phyloP scores from a whole-genome alignment of 139 green algal genomes.

The Parachlorella kessleri region DNA sequence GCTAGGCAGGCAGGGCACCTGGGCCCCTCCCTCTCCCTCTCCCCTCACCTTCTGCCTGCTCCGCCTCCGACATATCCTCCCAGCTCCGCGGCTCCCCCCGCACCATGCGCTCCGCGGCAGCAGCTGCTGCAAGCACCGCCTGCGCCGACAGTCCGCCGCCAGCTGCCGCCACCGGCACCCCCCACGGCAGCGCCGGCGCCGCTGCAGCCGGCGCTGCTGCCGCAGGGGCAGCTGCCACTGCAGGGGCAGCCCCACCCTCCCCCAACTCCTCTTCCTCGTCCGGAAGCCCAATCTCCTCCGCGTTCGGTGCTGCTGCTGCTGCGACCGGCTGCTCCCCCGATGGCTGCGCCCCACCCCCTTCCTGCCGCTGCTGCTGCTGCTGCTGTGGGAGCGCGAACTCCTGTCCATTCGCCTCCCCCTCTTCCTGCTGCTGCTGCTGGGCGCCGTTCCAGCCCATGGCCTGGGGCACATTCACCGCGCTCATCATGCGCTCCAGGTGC shows the following conservation, averaged over 20 bases:
- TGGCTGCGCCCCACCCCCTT: conserved; percentile 2
- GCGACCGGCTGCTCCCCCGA: conserved; percentile 14
- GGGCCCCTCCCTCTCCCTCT: not conserved
- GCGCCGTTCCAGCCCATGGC: conserved; percentile 39
- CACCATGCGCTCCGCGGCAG: not conserved
- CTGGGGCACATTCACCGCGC: conserved; percentile 17
- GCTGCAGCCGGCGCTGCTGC: not conserved
- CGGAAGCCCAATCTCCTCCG: conserved; percentile 25
- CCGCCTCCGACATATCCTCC: conserved; percentile 31
- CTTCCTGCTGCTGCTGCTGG: conserved; percentile 11
- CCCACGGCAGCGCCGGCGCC: not conserved
- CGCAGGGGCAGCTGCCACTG: not conserved
- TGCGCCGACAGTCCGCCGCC: not conserved
- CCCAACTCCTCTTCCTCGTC: conserved; percentile 19
- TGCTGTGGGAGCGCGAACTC: not conserved
- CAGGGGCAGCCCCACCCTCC: not conserved
- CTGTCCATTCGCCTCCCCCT: not conserved
- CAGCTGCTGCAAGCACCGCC: not conserved
- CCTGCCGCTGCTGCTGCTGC: not conserved
- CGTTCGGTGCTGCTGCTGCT: conserved; percentile 19
- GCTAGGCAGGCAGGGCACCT: not conserved
- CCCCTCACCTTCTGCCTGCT: conserved; percentile 21
- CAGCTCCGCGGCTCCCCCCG: conserved; percentile 39
- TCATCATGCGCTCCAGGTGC: conserved; percentile 28
- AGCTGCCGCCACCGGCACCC: not conserved